A percentile compares a stretch with the other conserved stretches of the same genome.
Conservation (phyloP, 305 asterid genomes). For the Rubia balearica region DNA sequence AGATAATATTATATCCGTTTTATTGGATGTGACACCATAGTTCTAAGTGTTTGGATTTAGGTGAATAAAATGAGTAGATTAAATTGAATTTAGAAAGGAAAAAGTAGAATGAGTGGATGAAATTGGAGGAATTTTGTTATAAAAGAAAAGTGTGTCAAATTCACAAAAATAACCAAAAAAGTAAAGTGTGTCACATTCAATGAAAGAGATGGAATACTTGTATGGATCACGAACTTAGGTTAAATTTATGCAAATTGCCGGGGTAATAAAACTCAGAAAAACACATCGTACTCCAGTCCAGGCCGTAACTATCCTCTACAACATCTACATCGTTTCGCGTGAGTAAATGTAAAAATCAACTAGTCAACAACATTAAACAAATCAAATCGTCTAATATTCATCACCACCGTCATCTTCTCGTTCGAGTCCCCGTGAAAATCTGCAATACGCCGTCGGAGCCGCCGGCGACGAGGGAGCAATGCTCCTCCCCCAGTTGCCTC, state of each 20-base stretch:
- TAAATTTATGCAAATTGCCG: background rate
- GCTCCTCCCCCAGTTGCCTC: slow-evolving; percentile 57
- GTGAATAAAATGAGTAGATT: too few species aligned
- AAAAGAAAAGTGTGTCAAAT: too few species aligned
- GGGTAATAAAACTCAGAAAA: background rate
- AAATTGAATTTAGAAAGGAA: too few species aligned
- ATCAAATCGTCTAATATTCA: background rate
- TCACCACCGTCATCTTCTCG: slow-evolving; percentile 10
- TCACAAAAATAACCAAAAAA: too few species aligned
- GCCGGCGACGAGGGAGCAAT: slow-evolving; percentile 72
- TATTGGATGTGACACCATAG: too few species aligned
- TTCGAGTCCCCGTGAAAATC: slow-evolving; percentile 40
- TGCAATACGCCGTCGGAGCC: slow-evolving; percentile 71
- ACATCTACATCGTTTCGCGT: background rate
- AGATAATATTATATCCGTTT: too few species aligned
- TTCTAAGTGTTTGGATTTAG: too few species aligned
- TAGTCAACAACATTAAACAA: background rate
- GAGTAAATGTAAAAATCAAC: background rate
- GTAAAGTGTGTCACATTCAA: too few species aligned
- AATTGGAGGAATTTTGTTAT: too few species aligned
- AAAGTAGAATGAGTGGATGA: too few species aligned
- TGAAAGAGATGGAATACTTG: too few species aligned
- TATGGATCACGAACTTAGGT: background rate
- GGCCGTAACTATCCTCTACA: background rate
- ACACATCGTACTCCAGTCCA: background rate